Conservation (phyloP, 176 grass and related monocot genomes). For the Cenchrus fungigraminus region DNA sequence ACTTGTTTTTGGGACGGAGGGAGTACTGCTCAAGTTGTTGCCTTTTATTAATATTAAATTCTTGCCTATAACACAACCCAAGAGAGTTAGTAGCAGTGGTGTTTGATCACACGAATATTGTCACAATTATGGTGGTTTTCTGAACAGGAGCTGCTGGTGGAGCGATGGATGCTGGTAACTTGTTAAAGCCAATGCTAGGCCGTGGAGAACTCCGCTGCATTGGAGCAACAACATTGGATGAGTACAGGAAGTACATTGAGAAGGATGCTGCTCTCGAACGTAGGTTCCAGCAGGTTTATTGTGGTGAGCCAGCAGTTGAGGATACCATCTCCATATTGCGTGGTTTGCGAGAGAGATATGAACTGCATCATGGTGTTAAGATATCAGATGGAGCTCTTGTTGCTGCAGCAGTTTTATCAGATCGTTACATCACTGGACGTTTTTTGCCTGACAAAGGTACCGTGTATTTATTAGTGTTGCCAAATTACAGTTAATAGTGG, state of each 20-base stretch:
- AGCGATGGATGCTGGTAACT: constrained; percentile 90
- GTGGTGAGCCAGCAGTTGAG: constrained; percentile 83
- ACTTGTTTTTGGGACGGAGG: no score
- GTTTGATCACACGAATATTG: background rate
- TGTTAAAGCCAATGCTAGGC: constrained; percentile 94
- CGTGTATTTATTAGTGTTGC: constrained; percentile 14
- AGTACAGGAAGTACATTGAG: constrained; percentile 97
- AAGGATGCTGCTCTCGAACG: constrained; percentile 96
- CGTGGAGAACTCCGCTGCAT: constrained; percentile 91
- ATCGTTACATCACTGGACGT: constrained; percentile 92
- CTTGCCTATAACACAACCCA: background rate
- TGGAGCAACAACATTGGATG: constrained; percentile 93
- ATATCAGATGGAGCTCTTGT: constrained; percentile 96
- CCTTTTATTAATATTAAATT: background rate
- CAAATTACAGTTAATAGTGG: background rate
- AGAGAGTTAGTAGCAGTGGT: background rate
- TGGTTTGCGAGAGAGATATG: constrained; percentile 82
- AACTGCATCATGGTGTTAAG: constrained; percentile 93
- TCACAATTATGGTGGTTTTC: background rate
- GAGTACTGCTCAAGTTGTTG: background rate
- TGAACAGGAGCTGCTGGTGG: constrained; percentile 76
- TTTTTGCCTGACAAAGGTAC: constrained; percentile 98
- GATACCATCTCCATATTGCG: constrained; percentile 86
- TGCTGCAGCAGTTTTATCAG: constrained; percentile 76
- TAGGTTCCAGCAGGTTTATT: constrained; percentile 96